These are phyloP conservation scores for Grosmannia serpens DNA, from an alignment of 2,329 filamentous ascomycete species.

Conservation along the genomic window DNA sequence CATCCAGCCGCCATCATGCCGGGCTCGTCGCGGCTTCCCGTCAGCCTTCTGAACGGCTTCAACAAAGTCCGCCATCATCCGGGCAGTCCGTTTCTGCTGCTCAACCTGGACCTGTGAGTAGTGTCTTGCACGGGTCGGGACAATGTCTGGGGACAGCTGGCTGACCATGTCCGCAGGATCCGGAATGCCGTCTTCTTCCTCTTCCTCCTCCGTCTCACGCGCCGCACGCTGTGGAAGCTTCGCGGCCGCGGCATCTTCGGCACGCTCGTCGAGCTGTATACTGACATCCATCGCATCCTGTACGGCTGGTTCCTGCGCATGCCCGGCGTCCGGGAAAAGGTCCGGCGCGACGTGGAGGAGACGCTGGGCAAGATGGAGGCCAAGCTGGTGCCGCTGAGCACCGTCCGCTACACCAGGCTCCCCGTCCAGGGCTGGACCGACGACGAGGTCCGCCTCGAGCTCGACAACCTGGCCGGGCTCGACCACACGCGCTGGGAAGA, in stretches of 20 bases:
- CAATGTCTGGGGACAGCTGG: no score
- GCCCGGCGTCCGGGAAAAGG: constrained; percentile 76
- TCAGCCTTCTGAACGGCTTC: constrained; percentile 58
- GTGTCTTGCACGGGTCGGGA: no score
- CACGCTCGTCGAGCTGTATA: constrained; percentile 63
- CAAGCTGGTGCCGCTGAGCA: constrained; percentile 67
- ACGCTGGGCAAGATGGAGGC: constrained; percentile 68
- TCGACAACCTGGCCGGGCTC: constrained; percentile 69
- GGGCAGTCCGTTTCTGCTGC: constrained; percentile 42
- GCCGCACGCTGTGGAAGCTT: constrained; percentile 70
- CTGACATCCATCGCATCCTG: constrained; percentile 55
- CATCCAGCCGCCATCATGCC: constrained; percentile 33
- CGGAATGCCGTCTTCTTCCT: constrained; percentile 83
- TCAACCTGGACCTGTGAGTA: constrained; percentile 60
- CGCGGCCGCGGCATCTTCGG: constrained; percentile 82
- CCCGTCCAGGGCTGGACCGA: constrained; percentile 75
- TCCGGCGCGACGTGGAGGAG: constrained; percentile 73
- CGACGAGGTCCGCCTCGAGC: constrained; percentile 68
- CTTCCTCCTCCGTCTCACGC: constrained; percentile 74
- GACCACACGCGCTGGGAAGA: constrained; percentile 97
- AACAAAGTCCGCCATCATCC: constrained; percentile 47
- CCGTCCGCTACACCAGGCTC: constrained; percentile 57
- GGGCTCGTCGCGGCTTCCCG: constrained; percentile 57
- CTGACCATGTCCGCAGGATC: constrained; percentile 37
- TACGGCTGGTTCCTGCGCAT: constrained; percentile 80